These are phyloP conservation scores for Sporothrix pallida DNA, from an alignment of 2,329 filamentous ascomycete genomes.

Conservation along the genomic window DNA sequence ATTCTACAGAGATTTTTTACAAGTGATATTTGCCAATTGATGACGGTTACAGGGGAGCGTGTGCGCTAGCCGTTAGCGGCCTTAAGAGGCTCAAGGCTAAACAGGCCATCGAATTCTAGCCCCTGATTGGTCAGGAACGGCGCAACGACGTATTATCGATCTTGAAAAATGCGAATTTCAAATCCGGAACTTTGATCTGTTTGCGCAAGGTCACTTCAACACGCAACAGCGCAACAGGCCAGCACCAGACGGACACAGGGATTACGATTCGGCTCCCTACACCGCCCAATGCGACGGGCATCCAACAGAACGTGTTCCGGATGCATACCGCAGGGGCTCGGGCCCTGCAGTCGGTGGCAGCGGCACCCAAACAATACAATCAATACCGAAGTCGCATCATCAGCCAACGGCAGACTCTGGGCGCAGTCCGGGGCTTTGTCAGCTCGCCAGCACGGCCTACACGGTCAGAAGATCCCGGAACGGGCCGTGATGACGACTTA, in stretches of 20 bases:
- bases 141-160: not conserved
- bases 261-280: not conserved
- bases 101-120: not conserved
- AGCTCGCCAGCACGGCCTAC: slow-evolving; percentile 21
- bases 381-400: slow-evolving; percentile 24
- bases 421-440: slow-evolving; percentile 26
- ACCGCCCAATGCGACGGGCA: slow-evolving; percentile 28
- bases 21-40: not conserved
- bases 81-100: no score
- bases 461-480: slow-evolving; percentile 32
- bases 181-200: slow-evolving; percentile 8
- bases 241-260: not conserved
- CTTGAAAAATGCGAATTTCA: slow-evolving; percentile 15
- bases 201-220: not conserved
- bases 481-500: slow-evolving; percentile 5
- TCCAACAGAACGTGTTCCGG: slow-evolving; percentile 34
- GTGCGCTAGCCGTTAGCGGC: slow-evolving; percentile 11
- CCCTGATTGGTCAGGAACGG: slow-evolving; percentile 17
- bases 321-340: slow-evolving; percentile 42
- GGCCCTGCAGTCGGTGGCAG: slow-evolving; percentile 39
- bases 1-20: no score
- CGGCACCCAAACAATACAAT: slow-evolving; percentile 25
- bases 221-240: not conserved
- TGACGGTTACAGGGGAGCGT: not conserved
- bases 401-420: not conserved